Evolutionary conservation across 2,329 filamentous ascomycete genomes (phyloP), one percentile per base, ranked within the genome.

Genomic region (Phyllachora maydis): DNA sequence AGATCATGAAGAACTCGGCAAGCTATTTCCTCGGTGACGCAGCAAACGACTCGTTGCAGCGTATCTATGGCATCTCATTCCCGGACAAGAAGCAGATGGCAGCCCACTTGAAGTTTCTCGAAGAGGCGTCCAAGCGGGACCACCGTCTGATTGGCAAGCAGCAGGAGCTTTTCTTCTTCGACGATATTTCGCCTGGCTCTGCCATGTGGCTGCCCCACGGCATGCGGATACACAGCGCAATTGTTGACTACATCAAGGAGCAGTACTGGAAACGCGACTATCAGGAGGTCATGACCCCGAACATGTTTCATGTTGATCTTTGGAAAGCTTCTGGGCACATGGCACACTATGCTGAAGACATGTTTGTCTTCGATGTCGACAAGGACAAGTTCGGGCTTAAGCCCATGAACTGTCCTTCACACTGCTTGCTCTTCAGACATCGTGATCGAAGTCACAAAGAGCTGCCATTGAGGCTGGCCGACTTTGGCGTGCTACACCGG

Each of bases 391-490:
- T 73, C 19, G 40, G 32, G 10, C 54, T 95, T 24, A 95, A 95
- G 55, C 85, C 85, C 14, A 95, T 95, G 88, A 95, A 95, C 55
- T 98, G 88, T 52, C 88, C 88, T 4, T 82, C 82, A 14, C 85
- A 95, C 50, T 90, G 78, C 49, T 54, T 88, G 34, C 74, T 93
- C 40, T 92, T 92, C 47, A 67, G 64, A 23, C 74, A 85, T 47
- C 66, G 76, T 25, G 76, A 79, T 41, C 66, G 79, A 38, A 88
- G 75, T 48, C 92, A 95, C 49, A 63, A 76, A 39, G 82, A 95
- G 37, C 56, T 98, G 28, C 88, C 88, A 14, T 73, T 90, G 52
- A 66, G 88, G 40, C 76, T 92, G 52, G 85, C 88, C 24, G 88
- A 98, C 45, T 95, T 95, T 47, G 85, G 85, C 46, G 78, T 91